A percentile compares a stretch with the other conserved stretches of the same genome.
These are phyloP conservation scores for Drechslerella dactyloides DNA, from an alignment of 2,329 filamentous ascomycete genomes.

Conservation along the genomic window DNA sequence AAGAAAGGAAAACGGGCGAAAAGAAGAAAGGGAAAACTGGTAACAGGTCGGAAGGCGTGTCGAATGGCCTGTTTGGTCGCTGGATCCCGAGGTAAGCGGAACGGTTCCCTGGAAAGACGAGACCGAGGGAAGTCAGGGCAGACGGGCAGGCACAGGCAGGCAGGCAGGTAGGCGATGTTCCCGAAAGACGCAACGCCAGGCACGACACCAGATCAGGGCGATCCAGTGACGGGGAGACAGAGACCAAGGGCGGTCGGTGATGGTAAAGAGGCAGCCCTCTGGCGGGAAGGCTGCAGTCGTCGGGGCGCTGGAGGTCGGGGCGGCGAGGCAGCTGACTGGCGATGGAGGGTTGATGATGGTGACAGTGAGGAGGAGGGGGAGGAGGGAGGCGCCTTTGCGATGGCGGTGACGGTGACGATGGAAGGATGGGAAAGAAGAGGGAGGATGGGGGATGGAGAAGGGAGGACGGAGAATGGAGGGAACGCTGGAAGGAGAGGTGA, in stretches of 20 bases:
- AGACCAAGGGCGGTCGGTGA: slow-evolving; percentile 1
- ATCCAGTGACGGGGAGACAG: slow-evolving; percentile 7
- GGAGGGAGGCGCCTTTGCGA: slow-evolving; percentile 28
- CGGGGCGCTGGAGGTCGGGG: neutral
- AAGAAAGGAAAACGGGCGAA: slow-evolving; percentile 4
- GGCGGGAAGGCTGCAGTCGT: no score
- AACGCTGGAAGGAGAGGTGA: slow-evolving; percentile 52
- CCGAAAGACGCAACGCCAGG: slow-evolving; percentile 25
- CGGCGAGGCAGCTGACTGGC: neutral
- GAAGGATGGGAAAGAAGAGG: slow-evolving; percentile 54
- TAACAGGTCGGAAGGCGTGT: slow-evolving; percentile 42
- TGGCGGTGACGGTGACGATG: slow-evolving; percentile 21
- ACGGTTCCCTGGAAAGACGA: slow-evolving; percentile 24
- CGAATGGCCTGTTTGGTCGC: slow-evolving; percentile 39
- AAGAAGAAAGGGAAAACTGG: slow-evolving; percentile 5
- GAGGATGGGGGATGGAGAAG: slow-evolving; percentile 48
- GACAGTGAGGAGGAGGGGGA: neutral
- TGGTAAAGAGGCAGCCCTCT: neutral
- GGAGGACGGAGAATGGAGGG: slow-evolving; percentile 53
- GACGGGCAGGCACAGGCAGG: no score
- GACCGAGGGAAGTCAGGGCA: no score
- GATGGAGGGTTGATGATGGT: neutral
- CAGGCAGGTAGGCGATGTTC: slow-evolving; percentile 6
- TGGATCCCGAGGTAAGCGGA: slow-evolving; percentile 27
- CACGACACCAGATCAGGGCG: slow-evolving; percentile 38